Evolutionary conservation across 805 yeast genomes (phyloP).

Genomic region (Blastobotrys parvus): DNA sequence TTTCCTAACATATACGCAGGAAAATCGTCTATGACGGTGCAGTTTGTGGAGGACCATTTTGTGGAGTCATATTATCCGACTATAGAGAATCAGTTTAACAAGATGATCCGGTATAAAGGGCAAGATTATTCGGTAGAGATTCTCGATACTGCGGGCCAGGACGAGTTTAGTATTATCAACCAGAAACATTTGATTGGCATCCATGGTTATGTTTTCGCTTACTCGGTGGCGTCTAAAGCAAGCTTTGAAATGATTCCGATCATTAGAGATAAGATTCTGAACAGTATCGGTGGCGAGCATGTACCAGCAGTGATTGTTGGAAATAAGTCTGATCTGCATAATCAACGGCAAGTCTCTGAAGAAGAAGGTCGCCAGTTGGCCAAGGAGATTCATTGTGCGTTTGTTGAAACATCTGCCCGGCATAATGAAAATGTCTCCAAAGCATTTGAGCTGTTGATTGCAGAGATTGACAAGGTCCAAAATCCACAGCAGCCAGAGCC

Average conservation of each 20-base stretch:
- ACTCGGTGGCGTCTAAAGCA: constrained; percentile 69
- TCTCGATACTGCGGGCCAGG: constrained; percentile 90
- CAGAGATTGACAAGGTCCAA: constrained; percentile 45
- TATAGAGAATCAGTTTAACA: constrained; percentile 76
- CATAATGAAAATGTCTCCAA: constrained; percentile 59
- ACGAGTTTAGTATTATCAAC: constrained; percentile 73
- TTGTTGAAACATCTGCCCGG: constrained; percentile 78
- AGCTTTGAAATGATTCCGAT: constrained; percentile 70
- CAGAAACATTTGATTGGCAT: constrained; percentile 73
- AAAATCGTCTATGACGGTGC: constrained; percentile 74
- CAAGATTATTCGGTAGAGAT: constrained; percentile 76
- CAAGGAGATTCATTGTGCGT: constrained; percentile 55
- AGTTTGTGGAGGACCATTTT: constrained; percentile 81
- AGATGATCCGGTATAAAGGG: constrained; percentile 57
- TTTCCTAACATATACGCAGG: constrained; percentile 25
- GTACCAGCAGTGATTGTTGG: constrained; percentile 79
- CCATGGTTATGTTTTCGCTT: constrained; percentile 76
- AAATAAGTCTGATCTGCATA: constrained; percentile 62
- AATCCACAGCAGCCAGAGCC: neutral
- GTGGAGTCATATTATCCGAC: constrained; percentile 88
- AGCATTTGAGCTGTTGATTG: constrained; percentile 53
- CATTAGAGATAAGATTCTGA: constrained; percentile 76
- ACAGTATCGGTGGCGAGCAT: constrained; percentile 46
- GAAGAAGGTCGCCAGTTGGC: constrained; percentile 60
- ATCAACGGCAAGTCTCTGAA: constrained; percentile 49